These are phyloP conservation scores for Cladosporium sp. DNA, from an alignment of 2,329 filamentous ascomycete genomes.

Conservation along the genomic window DNA sequence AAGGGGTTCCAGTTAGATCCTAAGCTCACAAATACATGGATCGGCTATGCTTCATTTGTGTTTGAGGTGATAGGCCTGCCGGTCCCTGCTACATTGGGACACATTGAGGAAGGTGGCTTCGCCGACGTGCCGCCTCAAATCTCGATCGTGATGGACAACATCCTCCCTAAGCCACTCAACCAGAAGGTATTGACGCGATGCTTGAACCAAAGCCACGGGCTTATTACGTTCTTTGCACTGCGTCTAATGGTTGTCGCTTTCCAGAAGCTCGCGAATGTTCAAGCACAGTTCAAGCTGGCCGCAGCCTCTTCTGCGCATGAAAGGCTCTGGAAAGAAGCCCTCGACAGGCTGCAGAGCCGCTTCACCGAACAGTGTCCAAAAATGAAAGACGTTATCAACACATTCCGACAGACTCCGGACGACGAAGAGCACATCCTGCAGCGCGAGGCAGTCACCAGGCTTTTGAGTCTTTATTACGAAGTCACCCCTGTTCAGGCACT, in stretches of 20 bases:
- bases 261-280: constrained; percentile 65
- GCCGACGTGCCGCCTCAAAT: constrained; percentile 70
- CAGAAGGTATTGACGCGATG: constrained; percentile 77
- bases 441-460: constrained; percentile 70
- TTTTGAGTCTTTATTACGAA: constrained; percentile 82
- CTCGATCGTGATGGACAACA: constrained; percentile 75
- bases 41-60: constrained; percentile 85
- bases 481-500: constrained; percentile 73
- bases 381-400: constrained; percentile 73
- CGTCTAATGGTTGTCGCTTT: constrained; percentile 75
- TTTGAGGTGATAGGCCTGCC: constrained; percentile 75
- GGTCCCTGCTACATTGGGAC: constrained; percentile 69
- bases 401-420: constrained; percentile 65
- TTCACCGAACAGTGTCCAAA: constrained; percentile 76
- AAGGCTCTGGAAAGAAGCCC: constrained; percentile 64
- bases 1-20: constrained; percentile 82
- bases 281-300: constrained; percentile 57
- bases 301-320: background rate
- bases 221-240: constrained; percentile 80
- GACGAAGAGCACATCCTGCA: constrained; percentile 63
- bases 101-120: constrained; percentile 50
- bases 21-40: constrained; percentile 89
- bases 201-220: constrained; percentile 68
- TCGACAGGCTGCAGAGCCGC: constrained; percentile 63
- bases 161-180: constrained; percentile 76